Conservation (phyloP, 73 alveolate species). For the Stentor coeruleus region DNA sequence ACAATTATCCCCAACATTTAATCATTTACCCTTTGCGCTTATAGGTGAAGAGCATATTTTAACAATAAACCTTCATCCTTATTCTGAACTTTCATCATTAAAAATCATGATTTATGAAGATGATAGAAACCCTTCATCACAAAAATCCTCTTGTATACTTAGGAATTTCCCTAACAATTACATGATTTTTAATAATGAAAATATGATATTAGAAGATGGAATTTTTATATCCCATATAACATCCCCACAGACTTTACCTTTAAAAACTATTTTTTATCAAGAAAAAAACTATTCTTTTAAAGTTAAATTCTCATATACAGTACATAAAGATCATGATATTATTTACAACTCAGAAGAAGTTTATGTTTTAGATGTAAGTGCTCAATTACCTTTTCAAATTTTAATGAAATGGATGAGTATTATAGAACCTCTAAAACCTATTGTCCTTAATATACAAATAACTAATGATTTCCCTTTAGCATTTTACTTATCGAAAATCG, state of each 20-base stretch:
- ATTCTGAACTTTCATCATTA: background rate
- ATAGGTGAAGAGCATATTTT: background rate
- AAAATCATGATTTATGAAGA: background rate
- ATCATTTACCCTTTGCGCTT: slow-evolving; percentile 10
- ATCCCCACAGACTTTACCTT: background rate
- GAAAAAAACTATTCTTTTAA: slow-evolving; percentile 9
- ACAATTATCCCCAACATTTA: background rate
- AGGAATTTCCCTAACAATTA: background rate
- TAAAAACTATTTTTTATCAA: background rate
- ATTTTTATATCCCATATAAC: background rate
- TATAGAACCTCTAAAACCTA: no score
- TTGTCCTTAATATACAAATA: background rate
- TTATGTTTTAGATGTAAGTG: background rate
- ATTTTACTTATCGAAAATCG: background rate
- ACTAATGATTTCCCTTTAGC: background rate
- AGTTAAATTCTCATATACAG: background rate
- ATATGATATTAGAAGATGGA: background rate
- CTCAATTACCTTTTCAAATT: background rate
- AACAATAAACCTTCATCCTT: slow-evolving; percentile 10
- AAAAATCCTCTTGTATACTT: background rate
- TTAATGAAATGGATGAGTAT: background rate
- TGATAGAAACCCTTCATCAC: background rate
- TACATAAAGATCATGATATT: background rate
- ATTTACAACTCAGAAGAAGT: background rate
- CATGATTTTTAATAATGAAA: background rate